phyloP scores from a whole-genome alignment of 371 early-diverging fungal genomes.

The Mucor saturninus region DNA sequence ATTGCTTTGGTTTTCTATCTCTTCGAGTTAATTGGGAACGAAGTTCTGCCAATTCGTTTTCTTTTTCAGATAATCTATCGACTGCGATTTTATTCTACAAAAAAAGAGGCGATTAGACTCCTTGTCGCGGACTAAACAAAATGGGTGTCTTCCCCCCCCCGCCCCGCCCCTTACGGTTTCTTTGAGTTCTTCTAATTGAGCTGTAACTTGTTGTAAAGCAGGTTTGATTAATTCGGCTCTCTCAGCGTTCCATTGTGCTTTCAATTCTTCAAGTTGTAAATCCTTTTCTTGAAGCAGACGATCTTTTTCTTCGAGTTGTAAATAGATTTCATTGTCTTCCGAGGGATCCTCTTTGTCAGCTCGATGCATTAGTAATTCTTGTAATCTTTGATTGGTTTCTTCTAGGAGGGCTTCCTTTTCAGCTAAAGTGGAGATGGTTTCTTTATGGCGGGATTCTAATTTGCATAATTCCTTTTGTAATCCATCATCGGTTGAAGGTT shows the following conservation, averaged over 20 bases:
- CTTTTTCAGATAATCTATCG: conserved; percentile 44
- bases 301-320: conserved; percentile 41
- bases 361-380: conserved; percentile 21
- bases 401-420: conserved; percentile 33
- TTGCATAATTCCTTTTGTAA: not conserved
- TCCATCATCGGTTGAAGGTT: not conserved
- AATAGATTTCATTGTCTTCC: not conserved
- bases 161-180: conserved; percentile 42
- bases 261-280: conserved; percentile 36
- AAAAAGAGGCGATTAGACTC: not conserved
- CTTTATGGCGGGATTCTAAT: conserved; percentile 14
- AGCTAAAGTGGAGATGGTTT: conserved; percentile 16
- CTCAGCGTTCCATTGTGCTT: conserved; percentile 39
- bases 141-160: not conserved
- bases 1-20: conserved; percentile 34
- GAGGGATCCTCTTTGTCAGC: not conserved
- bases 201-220: conserved; percentile 40
- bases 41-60: conserved; percentile 44
- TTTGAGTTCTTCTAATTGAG: conserved; percentile 46
- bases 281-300: conserved; percentile 35
- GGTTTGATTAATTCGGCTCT: conserved; percentile 46
- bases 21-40: conserved; percentile 39
- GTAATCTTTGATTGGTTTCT: conserved; percentile 33
- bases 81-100: conserved; percentile 46
- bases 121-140: no score